Evolutionary conservation across 106 monocot genomes (phyloP).

Genomic region (Phalaenopsis aphrodite): DNA sequence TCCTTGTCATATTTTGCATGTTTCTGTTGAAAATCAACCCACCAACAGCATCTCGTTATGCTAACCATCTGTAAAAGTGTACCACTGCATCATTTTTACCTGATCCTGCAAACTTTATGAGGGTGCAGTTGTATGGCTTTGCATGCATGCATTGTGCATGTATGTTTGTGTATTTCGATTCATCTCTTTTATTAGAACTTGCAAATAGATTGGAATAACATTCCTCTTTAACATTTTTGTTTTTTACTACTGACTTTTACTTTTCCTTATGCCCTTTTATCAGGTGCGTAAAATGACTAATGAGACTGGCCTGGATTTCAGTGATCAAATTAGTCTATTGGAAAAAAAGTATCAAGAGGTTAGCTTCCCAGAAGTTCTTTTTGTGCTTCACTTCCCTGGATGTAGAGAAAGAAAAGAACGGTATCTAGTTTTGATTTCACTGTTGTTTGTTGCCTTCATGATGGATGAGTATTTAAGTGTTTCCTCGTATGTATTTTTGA

Average conservation of each 20-base stretch:
- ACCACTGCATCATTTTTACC: no score
- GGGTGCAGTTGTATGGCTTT: background rate
- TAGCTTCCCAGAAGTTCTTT: slow-evolving; percentile 1
- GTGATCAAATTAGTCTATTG: slow-evolving; percentile 62
- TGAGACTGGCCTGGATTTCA: slow-evolving; percentile 83
- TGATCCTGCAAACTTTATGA: background rate
- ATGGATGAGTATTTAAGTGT: no score
- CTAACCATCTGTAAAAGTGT: background rate
- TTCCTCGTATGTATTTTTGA: no score
- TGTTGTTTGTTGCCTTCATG: no score
- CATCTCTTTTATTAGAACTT: background rate
- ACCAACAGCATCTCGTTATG: background rate
- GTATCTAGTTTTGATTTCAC: no score
- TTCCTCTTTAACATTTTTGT: background rate
- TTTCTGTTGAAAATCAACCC: background rate
- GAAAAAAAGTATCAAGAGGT: slow-evolving; percentile 86
- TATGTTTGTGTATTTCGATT: background rate
- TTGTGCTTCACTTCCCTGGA: background rate
- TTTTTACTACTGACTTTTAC: background rate
- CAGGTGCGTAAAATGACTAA: slow-evolving; percentile 77
- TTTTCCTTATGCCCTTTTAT: background rate
- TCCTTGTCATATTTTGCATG: background rate
- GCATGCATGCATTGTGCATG: background rate
- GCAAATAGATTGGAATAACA: background rate
- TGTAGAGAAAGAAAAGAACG: background rate